Conservation (phyloP, 108 stramenopile species). For the Asterionellopsis glacialis region DNA sequence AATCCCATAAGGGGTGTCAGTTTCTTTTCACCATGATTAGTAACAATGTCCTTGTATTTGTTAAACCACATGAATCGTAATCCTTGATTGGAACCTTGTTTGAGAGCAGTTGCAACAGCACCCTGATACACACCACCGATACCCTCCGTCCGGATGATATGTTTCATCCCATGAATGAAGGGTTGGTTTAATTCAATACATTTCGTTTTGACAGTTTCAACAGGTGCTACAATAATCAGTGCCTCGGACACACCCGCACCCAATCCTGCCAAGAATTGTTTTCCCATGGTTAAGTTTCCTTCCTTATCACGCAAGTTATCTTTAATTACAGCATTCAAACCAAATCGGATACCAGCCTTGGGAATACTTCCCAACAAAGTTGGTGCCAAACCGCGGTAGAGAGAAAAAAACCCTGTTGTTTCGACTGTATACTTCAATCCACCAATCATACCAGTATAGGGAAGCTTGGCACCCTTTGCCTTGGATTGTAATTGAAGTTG, state of each 20-base stretch:
- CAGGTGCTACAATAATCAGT: constrained; percentile 92
- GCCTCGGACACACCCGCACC: constrained; percentile 94
- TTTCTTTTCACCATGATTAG: constrained; percentile 65
- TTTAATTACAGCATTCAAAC: constrained; percentile 84
- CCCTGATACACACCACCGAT: constrained; percentile 94
- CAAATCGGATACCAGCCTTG: constrained; percentile 97
- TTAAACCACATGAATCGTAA: constrained; percentile 98
- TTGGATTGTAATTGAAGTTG: constrained; percentile 75
- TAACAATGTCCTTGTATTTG: constrained; percentile 87
- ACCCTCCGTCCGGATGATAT: constrained; percentile 88
- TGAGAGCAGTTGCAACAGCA: constrained; percentile 87
- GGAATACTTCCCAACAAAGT: constrained; percentile 88
- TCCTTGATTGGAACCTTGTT: constrained; percentile 97
- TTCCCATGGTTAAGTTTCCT: constrained; percentile 81
- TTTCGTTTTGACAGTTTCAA: constrained; percentile 98
- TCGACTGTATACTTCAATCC: constrained; percentile 86
- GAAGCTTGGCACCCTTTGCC: constrained; percentile 53
- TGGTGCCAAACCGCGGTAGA: constrained; percentile 91
- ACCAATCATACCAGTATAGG: constrained; percentile 79
- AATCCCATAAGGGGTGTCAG: constrained; percentile 81
- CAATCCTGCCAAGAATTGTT: constrained; percentile 92
- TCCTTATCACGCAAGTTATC: constrained; percentile 77
- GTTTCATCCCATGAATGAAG: constrained; percentile 76
- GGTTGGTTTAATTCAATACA: constrained; percentile 90
- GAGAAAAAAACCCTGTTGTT: constrained; percentile 78